These are phyloP conservation scores for Aspergillus alliaceus DNA, from an alignment of 2,329 filamentous ascomycete species.

Conservation along the genomic window DNA sequence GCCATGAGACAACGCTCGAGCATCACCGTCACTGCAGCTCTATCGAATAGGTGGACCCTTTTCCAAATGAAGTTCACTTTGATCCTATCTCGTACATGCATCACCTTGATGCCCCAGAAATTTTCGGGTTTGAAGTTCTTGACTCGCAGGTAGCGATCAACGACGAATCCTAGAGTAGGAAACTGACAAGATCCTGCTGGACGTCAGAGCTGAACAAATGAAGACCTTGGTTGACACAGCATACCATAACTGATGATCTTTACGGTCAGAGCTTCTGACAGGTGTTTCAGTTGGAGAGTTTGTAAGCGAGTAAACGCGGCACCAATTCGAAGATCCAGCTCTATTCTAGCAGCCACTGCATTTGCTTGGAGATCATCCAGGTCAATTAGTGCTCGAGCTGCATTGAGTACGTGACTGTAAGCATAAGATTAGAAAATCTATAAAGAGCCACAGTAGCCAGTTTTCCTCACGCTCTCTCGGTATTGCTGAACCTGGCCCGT, in stretches of 20 bases:
- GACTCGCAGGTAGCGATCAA: slow-evolving; percentile 92
- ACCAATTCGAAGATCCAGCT: slow-evolving; percentile 88
- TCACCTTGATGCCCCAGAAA: slow-evolving; percentile 90
- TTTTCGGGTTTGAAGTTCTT: slow-evolving; percentile 88
- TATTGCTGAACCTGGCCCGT: slow-evolving; percentile 91
- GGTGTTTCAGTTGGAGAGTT: slow-evolving; percentile 70
- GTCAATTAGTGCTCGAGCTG: slow-evolving; percentile 72
- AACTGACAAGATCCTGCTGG: slow-evolving; percentile 83
- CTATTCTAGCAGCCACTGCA: slow-evolving; percentile 84
- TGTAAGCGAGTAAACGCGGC: slow-evolving; percentile 89
- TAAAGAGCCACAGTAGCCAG: neutral
- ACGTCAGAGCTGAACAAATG: neutral
- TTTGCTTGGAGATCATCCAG: slow-evolving; percentile 84
- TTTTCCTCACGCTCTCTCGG: slow-evolving; percentile 75
- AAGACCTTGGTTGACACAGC: slow-evolving; percentile 8
- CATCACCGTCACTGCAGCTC: slow-evolving; percentile 74
- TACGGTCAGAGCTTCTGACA: slow-evolving; percentile 67
- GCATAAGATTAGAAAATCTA: neutral
- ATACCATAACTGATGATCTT: slow-evolving; percentile 78
- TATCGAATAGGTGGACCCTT: slow-evolving; percentile 81
- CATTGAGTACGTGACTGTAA: slow-evolving; percentile 76
- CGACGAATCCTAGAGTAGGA: slow-evolving; percentile 92
- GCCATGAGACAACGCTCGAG: slow-evolving; percentile 82
- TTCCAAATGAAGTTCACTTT: slow-evolving; percentile 84
- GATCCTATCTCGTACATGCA: slow-evolving; percentile 73